Evolutionary conservation across 352 stramenopile species (phyloP), one percentile per base, ranked within the genome.

Genomic region (Pythium phragmiticola): DNA sequence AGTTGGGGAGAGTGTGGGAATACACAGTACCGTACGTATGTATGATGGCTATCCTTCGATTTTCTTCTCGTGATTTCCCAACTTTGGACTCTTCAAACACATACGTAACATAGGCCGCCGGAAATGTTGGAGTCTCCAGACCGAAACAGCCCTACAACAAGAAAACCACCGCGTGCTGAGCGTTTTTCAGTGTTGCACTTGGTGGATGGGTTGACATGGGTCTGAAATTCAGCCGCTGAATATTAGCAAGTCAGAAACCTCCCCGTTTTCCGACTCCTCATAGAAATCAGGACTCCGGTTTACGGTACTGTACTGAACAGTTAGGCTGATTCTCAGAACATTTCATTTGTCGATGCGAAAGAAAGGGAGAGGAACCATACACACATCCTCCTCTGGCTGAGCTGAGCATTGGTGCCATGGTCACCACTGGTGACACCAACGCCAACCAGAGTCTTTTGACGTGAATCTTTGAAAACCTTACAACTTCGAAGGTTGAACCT

Each of bases 401-500:
- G 33, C 12, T 12, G 30, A 45, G 39, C 41, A 26, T 49, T 57
- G 33, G 21, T 57, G 17, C 26, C 26, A 30, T 33, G 33, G 28
- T 30, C 21, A 47, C 34, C 30, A 50, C 17, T 50, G 45, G 50
- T 45, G 51, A n/a, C 51, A 57, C 19, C 26, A 19, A 0, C 26
- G 4, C 51, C 9, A 47, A 19, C 51, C 33, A 46, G 5, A 46
- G 17, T 21, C 39, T 19, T 46, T 46, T 46, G 13, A 19, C 39
- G 41, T 14, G 53, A 47, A 59, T 59, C 39, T 41, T 19, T 34
- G 12, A 19, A 13, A 47, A 19, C 0, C 23, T 46, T 3, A 16
- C 53, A 37, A 59, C 53, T 59, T 56, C 57, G 57, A 47, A 56
- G 57, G 47, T 63, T 56, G 28, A 55, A 63, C 34, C 42, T 55